A percentile compares a stretch with the other conserved stretches of the same genome.
phyloP scores from a whole-genome alignment of 2,329 filamentous ascomycete species.

The Fusarium veterinarium region DNA sequence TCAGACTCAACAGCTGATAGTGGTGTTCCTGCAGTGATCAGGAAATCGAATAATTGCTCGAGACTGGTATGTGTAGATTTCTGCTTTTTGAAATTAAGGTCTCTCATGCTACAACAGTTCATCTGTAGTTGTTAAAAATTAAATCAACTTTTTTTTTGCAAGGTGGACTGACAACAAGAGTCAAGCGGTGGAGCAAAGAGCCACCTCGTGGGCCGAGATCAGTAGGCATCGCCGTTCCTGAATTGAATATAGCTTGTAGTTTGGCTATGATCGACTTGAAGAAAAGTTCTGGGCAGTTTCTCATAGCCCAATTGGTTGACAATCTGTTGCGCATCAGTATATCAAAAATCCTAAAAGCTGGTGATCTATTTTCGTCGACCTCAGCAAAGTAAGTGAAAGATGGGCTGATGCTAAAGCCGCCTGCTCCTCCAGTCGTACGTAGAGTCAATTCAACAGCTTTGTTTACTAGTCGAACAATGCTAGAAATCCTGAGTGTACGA shows the following conservation, averaged over 20 bases:
- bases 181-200: neutral
- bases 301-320: neutral
- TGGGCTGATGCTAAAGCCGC: neutral
- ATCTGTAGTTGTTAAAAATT: too few relatives aligned
- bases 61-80: neutral
- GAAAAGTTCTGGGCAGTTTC: neutral
- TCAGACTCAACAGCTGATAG: fast-evolving
- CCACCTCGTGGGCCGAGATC: fast-evolving
- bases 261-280: neutral
- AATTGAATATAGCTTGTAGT: neutral
- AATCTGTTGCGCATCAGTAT: fast-evolving
- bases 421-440: neutral
- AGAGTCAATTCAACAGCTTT: neutral
- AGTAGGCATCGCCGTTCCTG: neutral
- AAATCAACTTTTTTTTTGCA: too few relatives aligned
- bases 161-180: fast-evolving
- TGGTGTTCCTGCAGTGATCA: neutral
- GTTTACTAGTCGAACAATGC: fast-evolving
- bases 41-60: neutral
- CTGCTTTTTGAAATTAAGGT: too few relatives aligned
- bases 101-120: too few relatives aligned
- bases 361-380: neutral
- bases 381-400: neutral
- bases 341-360: neutral
- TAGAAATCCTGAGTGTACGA: fast-evolving